phyloP scores from a whole-genome alignment of 768 basidiomycete species.

The Cyathus striatus region DNA sequence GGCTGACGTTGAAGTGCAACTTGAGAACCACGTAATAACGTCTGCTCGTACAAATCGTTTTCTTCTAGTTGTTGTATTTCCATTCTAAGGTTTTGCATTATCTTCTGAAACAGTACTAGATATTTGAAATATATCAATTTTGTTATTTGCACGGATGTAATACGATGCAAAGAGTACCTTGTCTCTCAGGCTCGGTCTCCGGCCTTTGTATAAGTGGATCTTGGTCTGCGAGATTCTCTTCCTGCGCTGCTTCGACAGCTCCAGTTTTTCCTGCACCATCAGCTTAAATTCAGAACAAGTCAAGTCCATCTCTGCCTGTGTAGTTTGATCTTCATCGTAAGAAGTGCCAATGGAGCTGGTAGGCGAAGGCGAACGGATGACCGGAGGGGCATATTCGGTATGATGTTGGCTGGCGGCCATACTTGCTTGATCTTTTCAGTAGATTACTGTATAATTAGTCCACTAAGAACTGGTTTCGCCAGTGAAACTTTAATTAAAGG shows the following conservation, averaged over 20 bases:
- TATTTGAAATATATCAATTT: neutral
- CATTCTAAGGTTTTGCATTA: slow-evolving; percentile 28
- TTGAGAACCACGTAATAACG: slow-evolving; percentile 39
- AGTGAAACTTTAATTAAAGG: too few species aligned
- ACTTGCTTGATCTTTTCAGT: too few species aligned
- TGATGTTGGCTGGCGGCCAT: slow-evolving; percentile 14
- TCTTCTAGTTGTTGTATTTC: slow-evolving; percentile 38
- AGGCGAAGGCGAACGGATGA: slow-evolving; percentile 44
- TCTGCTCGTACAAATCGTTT: slow-evolving; percentile 44
- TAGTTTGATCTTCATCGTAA: slow-evolving; percentile 40
- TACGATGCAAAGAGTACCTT: slow-evolving; percentile 20
- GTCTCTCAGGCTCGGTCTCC: slow-evolving; percentile 9
- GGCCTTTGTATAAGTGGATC: slow-evolving; percentile 26
- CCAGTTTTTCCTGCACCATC: slow-evolving; percentile 36
- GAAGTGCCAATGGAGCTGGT: slow-evolving; percentile 47
- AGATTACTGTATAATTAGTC: too few species aligned
- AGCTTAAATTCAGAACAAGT: slow-evolving; percentile 32
- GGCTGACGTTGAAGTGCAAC: slow-evolving; percentile 37
- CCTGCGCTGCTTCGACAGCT: slow-evolving; percentile 27
- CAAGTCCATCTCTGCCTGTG: slow-evolving; percentile 40
- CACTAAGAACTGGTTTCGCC: too few species aligned
- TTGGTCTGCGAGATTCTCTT: slow-evolving; percentile 35
- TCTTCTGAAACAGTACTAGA: slow-evolving; percentile 21
- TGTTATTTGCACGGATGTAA: neutral
- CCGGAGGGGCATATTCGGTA: slow-evolving; percentile 43